These are phyloP conservation scores for Hanseniaspora lindneri DNA, from an alignment of 805 yeast species.

Conservation along the genomic window DNA sequence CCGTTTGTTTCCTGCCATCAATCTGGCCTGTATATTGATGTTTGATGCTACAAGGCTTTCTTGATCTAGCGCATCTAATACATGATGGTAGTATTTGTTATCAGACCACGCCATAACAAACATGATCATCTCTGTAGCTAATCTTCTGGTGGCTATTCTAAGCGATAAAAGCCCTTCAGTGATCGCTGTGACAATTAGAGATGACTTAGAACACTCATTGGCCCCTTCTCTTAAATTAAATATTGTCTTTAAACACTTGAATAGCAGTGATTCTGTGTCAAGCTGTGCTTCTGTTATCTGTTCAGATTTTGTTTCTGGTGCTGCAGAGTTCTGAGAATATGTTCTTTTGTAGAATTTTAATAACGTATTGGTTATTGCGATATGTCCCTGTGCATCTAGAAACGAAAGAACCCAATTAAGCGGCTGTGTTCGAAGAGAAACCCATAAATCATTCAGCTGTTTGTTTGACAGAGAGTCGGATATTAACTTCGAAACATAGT, in stretches of 20 bases:
- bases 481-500: slow-evolving; percentile 62
- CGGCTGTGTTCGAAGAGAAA: slow-evolving; percentile 83
- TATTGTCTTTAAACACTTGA: slow-evolving; percentile 65
- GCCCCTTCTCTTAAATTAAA: slow-evolving; percentile 55
- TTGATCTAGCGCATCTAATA: slow-evolving; percentile 28
- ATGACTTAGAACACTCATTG: slow-evolving; percentile 39
- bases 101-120: slow-evolving; percentile 39
- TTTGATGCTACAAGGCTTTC: slow-evolving; percentile 25
- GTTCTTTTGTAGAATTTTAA: slow-evolving; percentile 35
- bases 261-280: slow-evolving; percentile 63
- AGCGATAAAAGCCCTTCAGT: slow-evolving; percentile 66
- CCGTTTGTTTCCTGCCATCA: slow-evolving; percentile 12
- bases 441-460: slow-evolving; percentile 76
- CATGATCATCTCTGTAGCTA: slow-evolving; percentile 66
- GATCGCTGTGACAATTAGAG: slow-evolving; percentile 45
- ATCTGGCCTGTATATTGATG: slow-evolving; percentile 21
- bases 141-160: slow-evolving; percentile 58
- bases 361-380: slow-evolving; percentile 57
- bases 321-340: slow-evolving; percentile 22
- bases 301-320: slow-evolving; percentile 23
- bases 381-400: slow-evolving; percentile 69
- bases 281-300: slow-evolving; percentile 34
- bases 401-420: slow-evolving; percentile 70
- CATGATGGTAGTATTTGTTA: slow-evolving; percentile 38
- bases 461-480: slow-evolving; percentile 54